A percentile compares a stretch with the other conserved stretches of the same genome.
Evolutionary conservation across 805 yeast species (phyloP).

Genomic region (Yarrowia osloensis): DNA sequence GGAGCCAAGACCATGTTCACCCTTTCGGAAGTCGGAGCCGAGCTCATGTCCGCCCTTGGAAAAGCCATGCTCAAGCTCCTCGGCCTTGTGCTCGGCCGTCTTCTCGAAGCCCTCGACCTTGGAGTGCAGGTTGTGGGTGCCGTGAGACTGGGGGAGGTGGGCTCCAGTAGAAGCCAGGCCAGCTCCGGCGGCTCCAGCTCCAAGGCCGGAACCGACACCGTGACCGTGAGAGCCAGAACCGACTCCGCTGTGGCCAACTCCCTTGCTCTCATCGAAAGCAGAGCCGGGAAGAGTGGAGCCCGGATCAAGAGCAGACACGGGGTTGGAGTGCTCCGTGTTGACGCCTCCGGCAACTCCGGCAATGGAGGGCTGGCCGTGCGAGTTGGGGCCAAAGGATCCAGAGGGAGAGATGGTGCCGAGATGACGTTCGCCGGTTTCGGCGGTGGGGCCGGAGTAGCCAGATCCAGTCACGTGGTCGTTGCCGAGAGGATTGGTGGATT

Average conservation of each 20-base stretch:
- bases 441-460: background rate
- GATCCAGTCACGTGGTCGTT: conserved; percentile 8
- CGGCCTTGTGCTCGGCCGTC: background rate
- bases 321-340: background rate
- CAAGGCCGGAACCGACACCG: too few relatives aligned
- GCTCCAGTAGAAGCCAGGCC: background rate
- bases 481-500: too few relatives aligned
- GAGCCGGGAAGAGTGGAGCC: conserved; percentile 3
- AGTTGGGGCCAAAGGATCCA: background rate
- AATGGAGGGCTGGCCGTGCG: background rate
- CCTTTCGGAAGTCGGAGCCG: background rate
- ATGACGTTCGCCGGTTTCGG: background rate
- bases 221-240: background rate
- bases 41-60: background rate
- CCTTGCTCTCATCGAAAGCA: conserved; percentile 21
- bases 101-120: conserved; percentile 23
- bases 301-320: background rate
- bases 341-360: background rate
- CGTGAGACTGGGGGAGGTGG: background rate
- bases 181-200: background rate
- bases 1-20: background rate
- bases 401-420: conserved; percentile 13
- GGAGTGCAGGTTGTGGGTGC: conserved; percentile 13
- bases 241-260: background rate
- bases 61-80: background rate